A percentile compares a stretch with the other conserved stretches of the same genome.
These are phyloP conservation scores for Pseudocercospora macadamiae DNA, from an alignment of 2,329 filamentous ascomycete genomes.

Conservation along the genomic window DNA sequence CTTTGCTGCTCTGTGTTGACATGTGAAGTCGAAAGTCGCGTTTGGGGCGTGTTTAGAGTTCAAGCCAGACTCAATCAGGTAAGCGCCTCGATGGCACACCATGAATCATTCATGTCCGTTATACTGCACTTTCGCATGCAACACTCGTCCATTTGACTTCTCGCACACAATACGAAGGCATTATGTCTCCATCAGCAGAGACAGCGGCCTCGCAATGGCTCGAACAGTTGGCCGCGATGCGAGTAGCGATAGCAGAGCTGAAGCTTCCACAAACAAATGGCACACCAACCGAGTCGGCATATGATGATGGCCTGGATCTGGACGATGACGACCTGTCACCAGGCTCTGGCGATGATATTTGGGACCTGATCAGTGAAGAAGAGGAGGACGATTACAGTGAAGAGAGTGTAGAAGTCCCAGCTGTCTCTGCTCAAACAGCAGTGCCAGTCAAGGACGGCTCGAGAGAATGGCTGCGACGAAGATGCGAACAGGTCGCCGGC, in stretches of 20 bases:
- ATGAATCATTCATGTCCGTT: constrained; percentile 17
- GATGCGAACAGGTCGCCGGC: constrained; percentile 68
- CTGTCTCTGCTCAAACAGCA: constrained; percentile 47
- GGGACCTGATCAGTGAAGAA: constrained; percentile 84
- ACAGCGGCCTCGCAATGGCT: constrained; percentile 64
- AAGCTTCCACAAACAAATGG: constrained; percentile 56
- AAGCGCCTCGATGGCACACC: not conserved
- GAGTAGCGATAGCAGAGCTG: constrained; percentile 76
- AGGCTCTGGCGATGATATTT: constrained; percentile 76
- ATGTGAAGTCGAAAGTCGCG: constrained; percentile 6
- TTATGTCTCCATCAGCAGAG: constrained; percentile 25
- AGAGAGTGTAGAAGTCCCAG: constrained; percentile 60
- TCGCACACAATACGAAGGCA: not conserved
- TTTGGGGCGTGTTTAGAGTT: not conserved
- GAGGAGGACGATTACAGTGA: constrained; percentile 69
- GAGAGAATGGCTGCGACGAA: constrained; percentile 68
- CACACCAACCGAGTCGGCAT: constrained; percentile 42
- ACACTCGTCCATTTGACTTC: too few species aligned
- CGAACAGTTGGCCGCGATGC: constrained; percentile 82
- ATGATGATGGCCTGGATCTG: constrained; percentile 46
- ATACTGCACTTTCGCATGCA: too few species aligned
- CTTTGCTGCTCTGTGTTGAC: not conserved
- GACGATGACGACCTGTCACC: constrained; percentile 67
- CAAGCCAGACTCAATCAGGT: not conserved
- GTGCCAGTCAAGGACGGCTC: constrained; percentile 28